Percentiles rank a stretch among this genome's conserved stretches.
phyloP scores from a whole-genome alignment of 2,329 filamentous ascomycete species.

The Scedosporium dehoogii region DNA sequence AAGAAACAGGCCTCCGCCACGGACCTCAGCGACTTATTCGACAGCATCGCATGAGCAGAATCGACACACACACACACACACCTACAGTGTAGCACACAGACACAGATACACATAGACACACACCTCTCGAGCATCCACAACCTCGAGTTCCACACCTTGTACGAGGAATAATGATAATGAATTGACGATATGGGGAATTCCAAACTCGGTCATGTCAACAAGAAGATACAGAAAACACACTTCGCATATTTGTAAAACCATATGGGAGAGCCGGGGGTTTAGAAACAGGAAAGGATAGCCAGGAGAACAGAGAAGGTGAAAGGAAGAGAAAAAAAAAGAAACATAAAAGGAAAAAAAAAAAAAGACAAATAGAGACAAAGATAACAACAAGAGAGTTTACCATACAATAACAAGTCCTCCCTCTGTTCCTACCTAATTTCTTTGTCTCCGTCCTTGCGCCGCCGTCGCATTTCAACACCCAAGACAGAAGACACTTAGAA shows the following conservation, averaged over 20 bases:
- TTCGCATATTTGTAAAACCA: neutral
- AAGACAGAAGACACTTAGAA: neutral
- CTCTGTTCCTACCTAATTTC: neutral
- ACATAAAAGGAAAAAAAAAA: neutral
- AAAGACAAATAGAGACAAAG: neutral
- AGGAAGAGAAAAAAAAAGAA: neutral
- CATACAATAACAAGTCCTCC: neutral
- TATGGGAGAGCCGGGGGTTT: neutral
- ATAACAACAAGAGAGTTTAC: neutral
- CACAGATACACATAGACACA: conserved; percentile 14
- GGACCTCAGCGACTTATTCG: conserved; percentile 41
- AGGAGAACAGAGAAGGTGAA: neutral
- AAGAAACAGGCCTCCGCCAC: conserved; percentile 37
- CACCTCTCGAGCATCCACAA: conserved; percentile 12
- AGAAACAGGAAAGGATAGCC: neutral
- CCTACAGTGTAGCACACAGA: neutral
- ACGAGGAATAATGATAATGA: neutral
- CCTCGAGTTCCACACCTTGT: neutral
- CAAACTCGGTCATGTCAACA: neutral
- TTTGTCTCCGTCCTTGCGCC: neutral
- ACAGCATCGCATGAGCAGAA: conserved; percentile 28
- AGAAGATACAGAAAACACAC: neutral
- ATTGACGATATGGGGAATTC: neutral
- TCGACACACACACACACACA: neutral
- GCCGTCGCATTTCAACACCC: conserved; percentile 4